Percentiles rank a stretch among this genome's conserved stretches.
phyloP scores from a whole-genome alignment of 768 basidiomycete genomes.

The Cystofilobasidium macerans region DNA sequence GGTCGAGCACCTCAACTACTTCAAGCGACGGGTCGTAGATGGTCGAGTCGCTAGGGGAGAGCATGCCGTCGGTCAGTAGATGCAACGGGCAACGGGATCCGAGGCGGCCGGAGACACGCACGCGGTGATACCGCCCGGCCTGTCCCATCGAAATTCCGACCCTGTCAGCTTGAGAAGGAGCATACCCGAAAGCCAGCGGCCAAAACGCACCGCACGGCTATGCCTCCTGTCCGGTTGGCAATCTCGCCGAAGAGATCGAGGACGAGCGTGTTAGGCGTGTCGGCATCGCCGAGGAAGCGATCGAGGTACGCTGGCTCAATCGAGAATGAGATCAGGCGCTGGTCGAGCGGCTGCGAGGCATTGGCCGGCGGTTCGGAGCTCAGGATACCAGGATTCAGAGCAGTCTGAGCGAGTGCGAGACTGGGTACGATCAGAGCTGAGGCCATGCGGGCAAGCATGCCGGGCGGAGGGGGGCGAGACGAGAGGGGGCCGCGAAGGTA shows the following conservation, averaged over 20 bases:
- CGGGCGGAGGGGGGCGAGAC: no score
- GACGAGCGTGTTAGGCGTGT: constrained; percentile 35
- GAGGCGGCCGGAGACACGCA: not conserved
- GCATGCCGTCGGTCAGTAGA: not conserved
- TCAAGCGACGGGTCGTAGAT: constrained; percentile 10
- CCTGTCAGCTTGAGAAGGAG: not conserved
- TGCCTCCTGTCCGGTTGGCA: constrained; percentile 32
- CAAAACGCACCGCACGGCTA: constrained; percentile 4
- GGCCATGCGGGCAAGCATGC: no score
- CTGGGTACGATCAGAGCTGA: no score
- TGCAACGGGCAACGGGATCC: not conserved
- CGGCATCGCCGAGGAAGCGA: constrained; percentile 34
- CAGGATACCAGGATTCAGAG: constrained; percentile 19
- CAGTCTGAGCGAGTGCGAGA: no score
- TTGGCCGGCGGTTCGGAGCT: constrained; percentile 19
- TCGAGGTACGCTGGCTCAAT: constrained; percentile 36
- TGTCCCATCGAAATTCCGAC: constrained; percentile 25
- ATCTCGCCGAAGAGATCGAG: constrained; percentile 31
- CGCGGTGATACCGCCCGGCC: constrained; percentile 38
- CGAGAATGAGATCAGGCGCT: constrained; percentile 32
- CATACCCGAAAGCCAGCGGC: not conserved
- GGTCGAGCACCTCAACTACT: constrained; percentile 17
- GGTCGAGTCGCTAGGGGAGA: constrained; percentile 1
- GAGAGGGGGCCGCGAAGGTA: no score
- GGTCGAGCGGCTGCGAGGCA: constrained; percentile 32